phyloP scores from a whole-genome alignment of 2,329 filamentous ascomycete genomes.

The Fusarium buxicola region DNA sequence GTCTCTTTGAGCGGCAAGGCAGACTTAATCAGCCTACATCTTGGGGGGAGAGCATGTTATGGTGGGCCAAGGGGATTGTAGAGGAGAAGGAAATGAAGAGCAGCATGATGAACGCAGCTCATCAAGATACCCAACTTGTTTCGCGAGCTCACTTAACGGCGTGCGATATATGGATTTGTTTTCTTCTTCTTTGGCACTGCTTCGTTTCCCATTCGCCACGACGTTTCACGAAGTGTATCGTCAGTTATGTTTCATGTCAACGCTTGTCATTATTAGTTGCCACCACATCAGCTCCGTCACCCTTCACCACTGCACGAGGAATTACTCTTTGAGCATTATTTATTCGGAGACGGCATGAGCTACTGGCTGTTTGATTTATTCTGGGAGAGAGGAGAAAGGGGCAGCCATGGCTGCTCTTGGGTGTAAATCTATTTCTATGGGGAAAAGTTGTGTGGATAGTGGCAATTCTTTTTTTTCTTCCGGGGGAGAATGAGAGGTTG shows the following conservation, averaged over 20 bases:
- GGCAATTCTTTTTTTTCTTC: constrained; percentile 11
- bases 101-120: constrained; percentile 47
- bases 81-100: constrained; percentile 38
- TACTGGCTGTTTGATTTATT: background rate
- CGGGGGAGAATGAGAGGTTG: constrained; percentile 19
- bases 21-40: constrained; percentile 28
- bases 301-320: constrained; percentile 3
- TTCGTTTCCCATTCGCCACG: constrained; percentile 30
- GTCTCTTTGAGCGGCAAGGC: constrained; percentile 27
- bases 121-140: constrained; percentile 57
- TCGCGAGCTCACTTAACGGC: constrained; percentile 52
- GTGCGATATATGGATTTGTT: constrained; percentile 47
- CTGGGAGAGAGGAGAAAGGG: constrained; percentile 4
- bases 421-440: constrained; percentile 23
- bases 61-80: constrained; percentile 19
- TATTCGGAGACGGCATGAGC: constrained; percentile 15
- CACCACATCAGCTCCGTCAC: constrained; percentile 13
- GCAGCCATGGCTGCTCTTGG: constrained; percentile 7
- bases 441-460: constrained; percentile 17
- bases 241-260: constrained; percentile 32
- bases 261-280: constrained; percentile 28
- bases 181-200: constrained; percentile 39
- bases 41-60: constrained; percentile 20
- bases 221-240: constrained; percentile 28
- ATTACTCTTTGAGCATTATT: constrained; percentile 9